Evolutionary conservation across 2,329 filamentous ascomycete species (phyloP), one percentile per base, ranked within the genome.

Genomic region (Trichoderma simmonsii): DNA sequence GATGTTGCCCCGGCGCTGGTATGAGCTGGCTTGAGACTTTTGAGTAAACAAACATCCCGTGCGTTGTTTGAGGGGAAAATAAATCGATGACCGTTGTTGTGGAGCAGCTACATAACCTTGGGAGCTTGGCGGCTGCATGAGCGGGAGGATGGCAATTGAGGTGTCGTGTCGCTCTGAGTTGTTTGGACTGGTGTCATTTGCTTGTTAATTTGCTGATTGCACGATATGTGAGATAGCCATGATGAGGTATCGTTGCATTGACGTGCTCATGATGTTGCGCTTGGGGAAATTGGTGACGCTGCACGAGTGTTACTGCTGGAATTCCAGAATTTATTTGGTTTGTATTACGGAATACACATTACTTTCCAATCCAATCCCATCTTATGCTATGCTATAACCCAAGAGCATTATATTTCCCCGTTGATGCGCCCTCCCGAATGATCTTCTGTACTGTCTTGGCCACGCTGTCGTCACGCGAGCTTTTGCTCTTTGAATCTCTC

Each of bases 381-480:
- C 18, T 2, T 24, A 43, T 24, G 26, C 54, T 43, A 15, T 59
- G 14, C 80, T 75, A 82, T 57, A 82, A 71, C 4, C 81, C 81
- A 70, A 82, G 72, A 32, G 81, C 80, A 73, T 76, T 76, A 63
- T 81, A 82, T 63, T 79, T 79, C 51, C 81, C 79, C 68, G 76
- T 75, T 56, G 74, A 73, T 39, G 76, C 77, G 43, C 79, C 78
- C 21, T 76, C 74, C 61, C 74, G 75, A 63, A 80, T 74, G 73
- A 80, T 76, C 51, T 75, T 75, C 70, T 74, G 69, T n/a, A 81
- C 70, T 34, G 77, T 75, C 28, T 65, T 71, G 32, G 71, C 30
- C 26, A 64, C 59, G n/a, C 72, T 62, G 21, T 26, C 60, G 12
- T 48, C 59, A 43, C 48, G 73, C 43, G 65, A 24, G 15, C 14